Conservation (phyloP, 2,329 filamentous ascomycete genomes). For the Alternaria sp. region DNA sequence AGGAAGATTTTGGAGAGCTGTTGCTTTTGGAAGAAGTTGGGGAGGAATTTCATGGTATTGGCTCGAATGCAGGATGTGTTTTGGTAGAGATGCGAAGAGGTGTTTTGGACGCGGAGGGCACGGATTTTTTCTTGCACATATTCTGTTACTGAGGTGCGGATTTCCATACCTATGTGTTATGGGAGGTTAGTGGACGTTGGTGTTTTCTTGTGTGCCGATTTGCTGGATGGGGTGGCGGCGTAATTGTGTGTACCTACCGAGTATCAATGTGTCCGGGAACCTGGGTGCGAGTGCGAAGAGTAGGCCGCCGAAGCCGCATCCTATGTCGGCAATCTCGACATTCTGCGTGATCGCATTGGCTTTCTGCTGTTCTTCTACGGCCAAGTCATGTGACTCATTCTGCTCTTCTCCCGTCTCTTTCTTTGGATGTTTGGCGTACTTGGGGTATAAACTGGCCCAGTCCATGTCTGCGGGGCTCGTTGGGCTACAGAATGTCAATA, state of each 20-base stretch:
- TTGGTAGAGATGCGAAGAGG: conserved; percentile 68
- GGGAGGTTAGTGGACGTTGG: neutral
- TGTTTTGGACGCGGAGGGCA: conserved; percentile 75
- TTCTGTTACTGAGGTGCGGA: conserved; percentile 86
- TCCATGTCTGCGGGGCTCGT: conserved; percentile 83
- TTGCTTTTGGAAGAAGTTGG: conserved; percentile 86
- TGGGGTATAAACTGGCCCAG: conserved; percentile 85
- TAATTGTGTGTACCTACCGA: conserved; percentile 66
- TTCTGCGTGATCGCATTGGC: conserved; percentile 64
- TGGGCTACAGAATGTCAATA: conserved; percentile 66
- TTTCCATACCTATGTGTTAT: conserved; percentile 77
- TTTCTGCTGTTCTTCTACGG: conserved; percentile 24
- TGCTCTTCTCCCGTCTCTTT: conserved; percentile 25
- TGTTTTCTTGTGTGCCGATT: neutral
- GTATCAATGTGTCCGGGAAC: conserved; percentile 80
- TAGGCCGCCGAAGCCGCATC: conserved; percentile 93
- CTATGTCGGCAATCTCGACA: conserved; percentile 94
- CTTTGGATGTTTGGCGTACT: conserved; percentile 59
- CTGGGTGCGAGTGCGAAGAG: conserved; percentile 83
- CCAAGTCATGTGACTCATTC: conserved; percentile 34
- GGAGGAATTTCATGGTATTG: conserved; percentile 99
- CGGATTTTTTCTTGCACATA: conserved; percentile 89
- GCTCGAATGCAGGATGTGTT: conserved; percentile 89
- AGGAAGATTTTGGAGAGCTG: conserved; percentile 94
- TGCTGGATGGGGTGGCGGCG: neutral